Evolutionary conservation across 352 stramenopile species (phyloP), one percentile per base, ranked within the genome.

Genomic region (Globisporangium takayamanum): DNA sequence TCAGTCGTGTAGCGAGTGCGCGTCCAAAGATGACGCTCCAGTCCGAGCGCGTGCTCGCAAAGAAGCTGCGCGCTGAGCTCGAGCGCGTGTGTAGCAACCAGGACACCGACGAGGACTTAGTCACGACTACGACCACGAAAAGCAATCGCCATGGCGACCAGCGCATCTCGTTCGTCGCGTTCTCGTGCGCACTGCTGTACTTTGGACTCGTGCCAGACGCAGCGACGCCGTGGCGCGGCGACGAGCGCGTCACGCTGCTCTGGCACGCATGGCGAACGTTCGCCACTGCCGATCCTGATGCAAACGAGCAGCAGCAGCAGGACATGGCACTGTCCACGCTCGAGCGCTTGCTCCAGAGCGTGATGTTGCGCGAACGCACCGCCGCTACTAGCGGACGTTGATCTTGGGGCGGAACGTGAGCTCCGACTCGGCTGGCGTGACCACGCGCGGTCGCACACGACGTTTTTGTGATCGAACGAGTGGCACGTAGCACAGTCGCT

Each of bases 331-430:
- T 72, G 10, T 11, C 11, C 0, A 47, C 54, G 2, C 50, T 76
- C 11, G 70, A 76, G 53, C 25, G 49, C 1, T 14, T 76, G 5
- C 37, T 76, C 1, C 57, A 69, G 6, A 33, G 37, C 7, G 59
- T 73, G 16, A 67, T 76, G 33, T 22, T 76, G 6, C 44, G 44
- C n/a, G 51, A 36, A 6, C 36, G 25, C 14, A 51, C 50, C 1
- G 25, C 37, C 15, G 16, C 36, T 6, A 16, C 20, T 68, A 78
- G 7, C 55, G 18, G 2, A 22, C 64, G 68, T 87, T 87, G 60
- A 87, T 84, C 55, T 69, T 83, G 12, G 77, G 74, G 8, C 67
- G 68, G 44, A 84, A 87, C 4, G 74, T 80, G 12, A 80, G 63
- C 26, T 84, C 72, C 3, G 45, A 61, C 4, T 74, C 64, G 7